Percentiles rank a stretch among this genome's conserved stretches.
Conservation (phyloP, 2,329 filamentous ascomycete genomes). For the Trichothecium sympodiale region DNA sequence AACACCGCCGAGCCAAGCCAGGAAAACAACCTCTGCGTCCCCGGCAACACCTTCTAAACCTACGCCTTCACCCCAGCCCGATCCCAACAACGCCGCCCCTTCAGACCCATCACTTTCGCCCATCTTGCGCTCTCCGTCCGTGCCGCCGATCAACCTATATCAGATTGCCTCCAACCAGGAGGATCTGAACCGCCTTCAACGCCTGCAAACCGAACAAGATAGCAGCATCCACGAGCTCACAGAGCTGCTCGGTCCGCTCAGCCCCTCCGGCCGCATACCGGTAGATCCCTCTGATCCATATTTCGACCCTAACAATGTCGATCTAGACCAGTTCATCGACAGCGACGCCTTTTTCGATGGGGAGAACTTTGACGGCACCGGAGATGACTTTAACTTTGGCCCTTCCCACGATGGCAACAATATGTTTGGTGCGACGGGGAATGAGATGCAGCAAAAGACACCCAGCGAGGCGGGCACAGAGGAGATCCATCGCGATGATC, state of each 20-base stretch:
- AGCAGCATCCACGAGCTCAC: conserved; percentile 65
- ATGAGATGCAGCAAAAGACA: conserved; percentile 15
- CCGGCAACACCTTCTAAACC: conserved; percentile 10
- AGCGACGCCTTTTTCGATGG: conserved; percentile 27
- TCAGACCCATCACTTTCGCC: conserved; percentile 36
- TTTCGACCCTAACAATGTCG: conserved; percentile 26
- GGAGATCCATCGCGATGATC: conserved; percentile 35
- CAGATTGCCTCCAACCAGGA: conserved; percentile 58
- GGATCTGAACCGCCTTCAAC: conserved; percentile 69
- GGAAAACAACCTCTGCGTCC: neutral
- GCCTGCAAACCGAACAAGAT: conserved; percentile 69
- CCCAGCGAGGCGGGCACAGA: conserved; percentile 38
- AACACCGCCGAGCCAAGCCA: conserved; percentile 4
- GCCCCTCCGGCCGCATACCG: conserved; percentile 68
- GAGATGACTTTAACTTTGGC: conserved; percentile 40
- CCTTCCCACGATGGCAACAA: conserved; percentile 25
- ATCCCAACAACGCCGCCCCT: conserved; percentile 11
- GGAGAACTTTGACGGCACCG: conserved; percentile 27
- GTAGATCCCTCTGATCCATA: conserved; percentile 26
- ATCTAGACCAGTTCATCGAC: conserved; percentile 41
- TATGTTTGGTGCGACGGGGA: conserved; percentile 8
- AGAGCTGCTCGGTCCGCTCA: conserved; percentile 65
- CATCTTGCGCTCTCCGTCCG: conserved; percentile 30
- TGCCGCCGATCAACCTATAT: conserved; percentile 40
- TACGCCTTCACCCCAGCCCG: conserved; percentile 8